Conservation (phyloP, 768 basidiomycete genomes). For the Gymnopilus junonius region DNA sequence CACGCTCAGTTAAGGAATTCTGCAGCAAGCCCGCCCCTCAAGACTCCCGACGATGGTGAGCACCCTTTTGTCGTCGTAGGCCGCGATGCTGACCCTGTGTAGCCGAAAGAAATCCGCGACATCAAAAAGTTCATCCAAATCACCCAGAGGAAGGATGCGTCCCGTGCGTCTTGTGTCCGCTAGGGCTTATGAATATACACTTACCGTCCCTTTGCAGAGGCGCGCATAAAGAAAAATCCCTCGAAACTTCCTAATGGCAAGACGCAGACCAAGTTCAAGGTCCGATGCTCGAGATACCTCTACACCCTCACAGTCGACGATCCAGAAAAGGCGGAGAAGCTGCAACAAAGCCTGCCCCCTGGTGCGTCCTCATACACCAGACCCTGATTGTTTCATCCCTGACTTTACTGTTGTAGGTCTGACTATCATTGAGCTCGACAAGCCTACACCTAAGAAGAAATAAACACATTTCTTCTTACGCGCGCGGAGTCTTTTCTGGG, state of each 20-base stretch:
- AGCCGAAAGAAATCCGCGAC: conserved; percentile 98
- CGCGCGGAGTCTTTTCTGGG: conserved; percentile 24
- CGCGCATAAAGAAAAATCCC: conserved; percentile 95
- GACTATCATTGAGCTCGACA: conserved; percentile 71
- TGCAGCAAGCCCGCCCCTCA: conserved; percentile 29
- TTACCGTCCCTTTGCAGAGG: conserved; percentile 58
- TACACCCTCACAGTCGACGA: conserved; percentile 98
- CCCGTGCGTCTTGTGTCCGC: conserved; percentile 61
- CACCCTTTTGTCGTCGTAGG: conserved; percentile 1
- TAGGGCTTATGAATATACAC: not conserved
- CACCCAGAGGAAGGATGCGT: conserved; percentile 96
- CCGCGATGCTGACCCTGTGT: conserved; percentile 15
- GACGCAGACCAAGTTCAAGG: conserved; percentile 95
- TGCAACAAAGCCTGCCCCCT: conserved; percentile 93
- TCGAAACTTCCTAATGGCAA: conserved; percentile 71
- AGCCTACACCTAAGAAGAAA: conserved; percentile 68
- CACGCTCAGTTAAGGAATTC: conserved; percentile 20
- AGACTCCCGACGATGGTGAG: conserved; percentile 48
- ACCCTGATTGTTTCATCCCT: not conserved
- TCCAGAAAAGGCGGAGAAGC: conserved; percentile 98
- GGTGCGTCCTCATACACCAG: conserved; percentile 55
- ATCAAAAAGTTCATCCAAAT: conserved; percentile 99
- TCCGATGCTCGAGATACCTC: conserved; percentile 93
- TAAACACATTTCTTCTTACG: conserved; percentile 39
- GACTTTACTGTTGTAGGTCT: conserved; percentile 53